A percentile compares a stretch with the other conserved stretches of the same genome.
Evolutionary conservation across 129 eudicot genomes (phyloP).

Genomic region (Kitagawia praeruptora): DNA sequence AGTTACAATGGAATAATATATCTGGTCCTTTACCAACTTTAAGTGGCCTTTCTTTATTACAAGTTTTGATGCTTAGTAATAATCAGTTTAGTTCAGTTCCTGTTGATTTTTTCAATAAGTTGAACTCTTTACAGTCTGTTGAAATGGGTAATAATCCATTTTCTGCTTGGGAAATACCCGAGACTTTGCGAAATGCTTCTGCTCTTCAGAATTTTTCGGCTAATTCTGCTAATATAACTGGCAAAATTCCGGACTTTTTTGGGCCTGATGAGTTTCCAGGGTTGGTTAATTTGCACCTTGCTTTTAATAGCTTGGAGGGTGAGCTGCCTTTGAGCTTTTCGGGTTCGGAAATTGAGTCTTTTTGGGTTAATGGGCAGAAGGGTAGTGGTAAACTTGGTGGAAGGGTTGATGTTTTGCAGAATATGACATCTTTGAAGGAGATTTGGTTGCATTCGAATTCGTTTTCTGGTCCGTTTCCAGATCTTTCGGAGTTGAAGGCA

Average conservation of each 20-base stretch:
- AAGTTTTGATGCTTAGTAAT: slow-evolving; percentile 64
- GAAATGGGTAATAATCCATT: slow-evolving; percentile 80
- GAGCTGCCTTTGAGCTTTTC: slow-evolving; percentile 54
- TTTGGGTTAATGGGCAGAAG: slow-evolving; percentile 84
- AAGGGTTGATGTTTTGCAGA: slow-evolving; percentile 60
- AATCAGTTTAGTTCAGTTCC: slow-evolving; percentile 66
- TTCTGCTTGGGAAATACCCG: slow-evolving; percentile 71
- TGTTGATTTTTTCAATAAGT: slow-evolving; percentile 55
- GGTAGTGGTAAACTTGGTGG: slow-evolving; percentile 43
- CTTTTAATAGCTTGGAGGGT: slow-evolving; percentile 61
- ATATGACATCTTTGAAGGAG: slow-evolving; percentile 81
- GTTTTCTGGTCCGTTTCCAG: slow-evolving; percentile 84
- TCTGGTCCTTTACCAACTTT: slow-evolving; percentile 78
- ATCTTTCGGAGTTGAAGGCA: slow-evolving; percentile 62
- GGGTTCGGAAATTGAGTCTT: slow-evolving; percentile 61
- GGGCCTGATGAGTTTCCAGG: slow-evolving; percentile 76
- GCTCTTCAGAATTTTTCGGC: slow-evolving; percentile 82
- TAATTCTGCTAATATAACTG: slow-evolving; percentile 55
- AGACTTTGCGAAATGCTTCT: slow-evolving; percentile 53
- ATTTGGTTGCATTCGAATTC: slow-evolving; percentile 74
- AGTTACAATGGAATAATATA: slow-evolving; percentile 68
- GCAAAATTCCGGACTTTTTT: slow-evolving; percentile 58
- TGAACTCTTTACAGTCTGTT: slow-evolving; percentile 62
- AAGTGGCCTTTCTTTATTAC: slow-evolving; percentile 54
- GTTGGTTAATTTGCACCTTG: slow-evolving; percentile 58